Base-by-base conservation (phyloP, 306 rosid species). In the Vigna reflexopilosa region DNA sequence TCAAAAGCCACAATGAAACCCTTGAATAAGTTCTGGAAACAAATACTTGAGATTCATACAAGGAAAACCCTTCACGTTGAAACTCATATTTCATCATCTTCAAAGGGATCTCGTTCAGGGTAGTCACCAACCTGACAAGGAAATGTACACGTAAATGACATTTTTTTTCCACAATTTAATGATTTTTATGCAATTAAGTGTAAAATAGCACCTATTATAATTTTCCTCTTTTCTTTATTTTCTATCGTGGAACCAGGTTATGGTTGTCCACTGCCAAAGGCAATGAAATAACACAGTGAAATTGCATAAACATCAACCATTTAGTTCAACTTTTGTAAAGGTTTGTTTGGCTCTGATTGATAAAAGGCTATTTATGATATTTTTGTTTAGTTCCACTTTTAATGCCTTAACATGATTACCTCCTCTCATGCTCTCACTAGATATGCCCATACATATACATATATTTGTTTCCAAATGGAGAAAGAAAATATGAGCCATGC, bases 31-130 rank as follows among this genome's bases (percentile, higher is more conserved):
- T 42, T 30, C 30, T 28, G 49, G 28, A 19, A 57, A 72, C 9
- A 66, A 68, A 50, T 67, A 8, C 38, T 71, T 19, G 49, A 30
- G 49, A 30, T 55, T 73, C 26, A 11, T 34, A 30, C 13, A 19
- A 14, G 56, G 16, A 26, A 22, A 65, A 1, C 40, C 76, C 67
- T 6, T 22, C 20, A 61, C 13, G 13, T 61, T 49, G 28, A 47
- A 59, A 67, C 49, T 91, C 83, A 95, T 81, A 95, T 91, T 82
- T 95, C 98, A 45, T 89, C 93, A 54, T 87, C 94, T 80, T 92
- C 98, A 12, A 95, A 95, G 40, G 88, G 93, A 85, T 95, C 98
- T 75, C 88, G 83, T 87, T 95, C 97, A n/a, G 95, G 96, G 73
- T 78, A 95, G 86, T 95, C 92, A 19, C 97, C 98, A 30, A 92